A percentile compares a stretch with the other conserved stretches of the same genome.
Conservation (phyloP, 2,329 filamentous ascomycete genomes). For the Neonectria magnoliae region DNA sequence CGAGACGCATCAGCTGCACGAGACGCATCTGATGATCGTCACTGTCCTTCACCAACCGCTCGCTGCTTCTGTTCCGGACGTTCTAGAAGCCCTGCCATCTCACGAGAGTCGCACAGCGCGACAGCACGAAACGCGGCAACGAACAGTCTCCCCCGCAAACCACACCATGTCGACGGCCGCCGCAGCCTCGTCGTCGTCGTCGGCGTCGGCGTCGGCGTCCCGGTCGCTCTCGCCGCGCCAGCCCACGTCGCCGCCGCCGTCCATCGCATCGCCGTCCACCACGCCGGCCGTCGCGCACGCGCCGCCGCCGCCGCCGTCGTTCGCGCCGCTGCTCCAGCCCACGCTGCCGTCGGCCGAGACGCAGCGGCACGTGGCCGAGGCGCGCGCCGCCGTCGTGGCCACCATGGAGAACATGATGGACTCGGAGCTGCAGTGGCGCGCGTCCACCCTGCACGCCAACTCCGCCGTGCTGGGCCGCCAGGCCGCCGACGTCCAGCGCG, state of each 20-base stretch:
- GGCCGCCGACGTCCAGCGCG: slow-evolving; percentile 70
- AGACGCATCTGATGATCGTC: slow-evolving; percentile 13
- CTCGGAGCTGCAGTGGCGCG: slow-evolving; percentile 73
- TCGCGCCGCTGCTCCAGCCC: slow-evolving; percentile 42
- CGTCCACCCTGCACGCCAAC: slow-evolving; percentile 75
- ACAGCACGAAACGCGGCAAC: background rate
- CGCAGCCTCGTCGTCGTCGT: slow-evolving; percentile 31
- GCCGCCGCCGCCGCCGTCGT: slow-evolving; percentile 28
- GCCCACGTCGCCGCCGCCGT: slow-evolving; percentile 39
- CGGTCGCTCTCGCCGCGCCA: slow-evolving; percentile 34
- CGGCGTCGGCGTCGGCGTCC: slow-evolving; percentile 30
- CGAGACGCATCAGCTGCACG: slow-evolving; percentile 19
- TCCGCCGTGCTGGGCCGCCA: slow-evolving; percentile 72
- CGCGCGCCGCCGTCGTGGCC: slow-evolving; percentile 68
- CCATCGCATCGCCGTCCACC: slow-evolving; percentile 35
- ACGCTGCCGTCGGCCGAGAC: slow-evolving; percentile 55
- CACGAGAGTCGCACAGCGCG: background rate
- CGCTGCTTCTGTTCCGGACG: background rate
- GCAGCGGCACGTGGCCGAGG: slow-evolving; percentile 62
- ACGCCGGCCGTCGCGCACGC: slow-evolving; percentile 33
- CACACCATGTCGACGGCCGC: slow-evolving; percentile 20
- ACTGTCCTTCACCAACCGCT: background rate
- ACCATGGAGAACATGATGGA: slow-evolving; percentile 77
- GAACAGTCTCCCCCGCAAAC: background rate
- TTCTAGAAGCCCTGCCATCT: background rate